Conservation (phyloP, 345 rosid species). For the Lepidium aucheri region DNA sequence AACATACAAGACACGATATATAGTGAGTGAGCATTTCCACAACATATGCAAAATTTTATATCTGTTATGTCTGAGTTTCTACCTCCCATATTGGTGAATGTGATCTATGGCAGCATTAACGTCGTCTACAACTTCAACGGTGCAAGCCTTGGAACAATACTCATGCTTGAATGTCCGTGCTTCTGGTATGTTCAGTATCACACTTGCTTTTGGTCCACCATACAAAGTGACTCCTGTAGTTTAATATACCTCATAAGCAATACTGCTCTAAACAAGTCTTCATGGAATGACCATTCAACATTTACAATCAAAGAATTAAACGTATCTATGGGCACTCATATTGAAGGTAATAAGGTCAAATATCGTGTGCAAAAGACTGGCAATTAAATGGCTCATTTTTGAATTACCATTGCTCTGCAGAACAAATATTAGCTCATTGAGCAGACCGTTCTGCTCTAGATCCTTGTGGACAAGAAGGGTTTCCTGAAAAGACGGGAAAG, state of each 20-base stretch:
- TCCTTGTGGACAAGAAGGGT: constrained; percentile 94
- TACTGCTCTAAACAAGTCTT: background rate
- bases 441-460: constrained; percentile 49
- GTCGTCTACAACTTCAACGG: constrained; percentile 87
- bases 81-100: constrained; percentile 93
- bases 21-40: background rate
- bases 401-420: constrained; percentile 60
- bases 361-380: background rate
- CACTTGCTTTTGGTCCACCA: constrained; percentile 77
- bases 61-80: background rate
- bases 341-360: background rate
- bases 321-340: background rate
- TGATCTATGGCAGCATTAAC: constrained; percentile 75
- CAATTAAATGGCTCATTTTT: background rate
- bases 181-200: constrained; percentile 48
- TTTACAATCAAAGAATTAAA: background rate
- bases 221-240: constrained; percentile 65
- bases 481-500: constrained; percentile 44
- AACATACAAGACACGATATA: background rate
- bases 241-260: background rate
- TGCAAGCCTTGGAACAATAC: constrained; percentile 78
- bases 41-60: background rate
- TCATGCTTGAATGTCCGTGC: constrained; percentile 65
- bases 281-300: background rate
- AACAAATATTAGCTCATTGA: constrained; percentile 45